Percentiles rank a stretch among this genome's conserved stretches.
phyloP scores from a whole-genome alignment of 441 rosid genomes.

The Erodium moschatum region DNA sequence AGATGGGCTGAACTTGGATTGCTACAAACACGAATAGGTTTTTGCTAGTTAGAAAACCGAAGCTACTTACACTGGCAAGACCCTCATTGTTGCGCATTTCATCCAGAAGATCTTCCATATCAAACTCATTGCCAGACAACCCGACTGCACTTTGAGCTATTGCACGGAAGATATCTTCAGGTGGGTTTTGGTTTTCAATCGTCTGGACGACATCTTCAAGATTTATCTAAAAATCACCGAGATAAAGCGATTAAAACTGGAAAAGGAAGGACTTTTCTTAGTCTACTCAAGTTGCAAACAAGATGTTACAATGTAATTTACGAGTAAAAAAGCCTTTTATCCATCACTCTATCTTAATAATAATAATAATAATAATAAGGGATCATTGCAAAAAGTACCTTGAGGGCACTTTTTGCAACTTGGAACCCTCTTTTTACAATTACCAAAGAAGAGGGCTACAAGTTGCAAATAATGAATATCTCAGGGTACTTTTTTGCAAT shows the following conservation, averaged over 20 bases:
- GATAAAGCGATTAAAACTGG: constrained; percentile 11
- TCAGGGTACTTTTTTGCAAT: no score
- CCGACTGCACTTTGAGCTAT: constrained; percentile 50
- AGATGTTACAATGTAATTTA: neutral
- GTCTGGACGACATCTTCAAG: constrained; percentile 43
- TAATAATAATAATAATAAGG: neutral
- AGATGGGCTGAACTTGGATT: neutral
- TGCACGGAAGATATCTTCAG: constrained; percentile 51
- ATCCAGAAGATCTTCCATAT: constrained; percentile 35
- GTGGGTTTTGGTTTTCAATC: constrained; percentile 44
- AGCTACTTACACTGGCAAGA: constrained; percentile 46
- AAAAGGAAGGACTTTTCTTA: neutral
- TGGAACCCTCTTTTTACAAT: no score
- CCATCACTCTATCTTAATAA: neutral
- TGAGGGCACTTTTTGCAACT: no score
- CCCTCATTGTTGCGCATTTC: constrained; percentile 45
- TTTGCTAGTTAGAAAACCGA: neutral
- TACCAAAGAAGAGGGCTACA: no score
- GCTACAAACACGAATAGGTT: neutral
- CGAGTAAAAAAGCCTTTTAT: neutral
- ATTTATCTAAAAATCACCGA: constrained; percentile 32
- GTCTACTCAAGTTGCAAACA: neutral
- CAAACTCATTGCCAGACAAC: constrained; percentile 27
- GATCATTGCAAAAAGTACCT: no score
- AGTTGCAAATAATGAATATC: no score